A percentile compares a stretch with the other conserved stretches of the same genome.
Evolutionary conservation across 768 basidiomycete genomes (phyloP).

Genomic region (Nidularia pulvinata): DNA sequence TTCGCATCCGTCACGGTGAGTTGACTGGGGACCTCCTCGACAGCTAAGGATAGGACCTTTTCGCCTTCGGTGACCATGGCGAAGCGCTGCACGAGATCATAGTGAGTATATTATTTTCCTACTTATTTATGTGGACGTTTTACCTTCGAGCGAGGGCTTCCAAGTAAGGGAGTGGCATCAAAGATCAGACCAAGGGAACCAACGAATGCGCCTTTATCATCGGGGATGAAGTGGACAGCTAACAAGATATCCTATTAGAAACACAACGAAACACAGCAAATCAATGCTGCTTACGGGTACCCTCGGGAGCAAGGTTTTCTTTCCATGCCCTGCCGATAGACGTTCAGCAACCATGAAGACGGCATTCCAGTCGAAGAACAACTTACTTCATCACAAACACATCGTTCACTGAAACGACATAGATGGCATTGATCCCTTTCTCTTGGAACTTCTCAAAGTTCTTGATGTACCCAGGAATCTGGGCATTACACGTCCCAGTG

Average conservation of each 20-base stretch:
- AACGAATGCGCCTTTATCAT: constrained; percentile 63
- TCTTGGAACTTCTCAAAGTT: constrained; percentile 70
- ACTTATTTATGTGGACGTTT: constrained; percentile 1
- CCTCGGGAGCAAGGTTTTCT: constrained; percentile 52
- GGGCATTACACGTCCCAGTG: constrained; percentile 68
- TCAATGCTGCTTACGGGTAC: constrained; percentile 42
- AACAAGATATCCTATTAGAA: neutral
- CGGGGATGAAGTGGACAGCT: constrained; percentile 65
- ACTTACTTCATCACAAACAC: constrained; percentile 63
- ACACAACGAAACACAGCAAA: neutral
- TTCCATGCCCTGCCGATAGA: constrained; percentile 61
- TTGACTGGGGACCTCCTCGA: constrained; percentile 46
- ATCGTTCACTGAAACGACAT: constrained; percentile 80
- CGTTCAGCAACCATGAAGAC: no score
- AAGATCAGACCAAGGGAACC: constrained; percentile 57
- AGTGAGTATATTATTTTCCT: neutral
- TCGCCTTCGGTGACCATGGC: constrained; percentile 58
- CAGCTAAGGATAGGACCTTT: constrained; percentile 50
- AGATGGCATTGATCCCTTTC: constrained; percentile 74
- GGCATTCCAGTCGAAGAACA: no score
- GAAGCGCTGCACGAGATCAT: constrained; percentile 37
- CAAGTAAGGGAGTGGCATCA: constrained; percentile 62
- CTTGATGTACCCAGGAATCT: constrained; percentile 64
- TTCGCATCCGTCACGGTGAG: constrained; percentile 55
- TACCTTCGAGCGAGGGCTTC: constrained; percentile 69